Evolutionary conservation across 2,329 filamentous ascomycete genomes (phyloP), one percentile per base, ranked within the genome.

Genomic region (Raffaelea ambrosiae): DNA sequence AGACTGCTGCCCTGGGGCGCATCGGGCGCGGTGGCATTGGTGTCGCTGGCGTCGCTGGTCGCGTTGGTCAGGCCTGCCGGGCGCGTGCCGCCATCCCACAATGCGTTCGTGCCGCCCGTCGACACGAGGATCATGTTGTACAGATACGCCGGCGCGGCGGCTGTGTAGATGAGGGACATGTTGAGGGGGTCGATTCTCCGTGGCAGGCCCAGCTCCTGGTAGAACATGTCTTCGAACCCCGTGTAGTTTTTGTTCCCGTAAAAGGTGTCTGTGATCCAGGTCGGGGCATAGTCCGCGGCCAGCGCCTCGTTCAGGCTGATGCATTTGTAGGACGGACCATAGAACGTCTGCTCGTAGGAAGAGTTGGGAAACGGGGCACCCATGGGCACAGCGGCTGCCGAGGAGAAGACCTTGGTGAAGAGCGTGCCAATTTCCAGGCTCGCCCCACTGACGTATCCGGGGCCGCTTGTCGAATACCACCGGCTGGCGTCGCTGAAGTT

Each of bases 301-400:
- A 51, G 8, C 1, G 43, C 47, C 5, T 51, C 47, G 13, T n/a
- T 11, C 18, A 52, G 23, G 33, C 38, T 45, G 29, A 40, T 39
- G 47, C 50, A 52, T 18, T 46, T 47, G 50, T 51, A 51, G 16
- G 49, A 48, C 2, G 49, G 49, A 1, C 49, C 49, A 26, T 51
- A 51, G 3, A 51, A 18, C 4, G 40, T 43, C 40, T 48, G 50
- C 19, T 49, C 44, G 44, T 52, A 49, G 4, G 47, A 42, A 3
- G 47, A n/a, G 31, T 52, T 49, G 44, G 42, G 36, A 14, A 39
- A 39, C 5, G 50, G 44, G 4, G 47, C 36, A 11, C 21, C 13
- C 22, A 44, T 23, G 16, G 39, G 23, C 23, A 48, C 45, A 16
- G 47, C 9, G 18, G 36, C 16, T 1, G 10, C 13, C 29, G 50